A percentile compares a stretch with the other conserved stretches of the same genome.
Evolutionary conservation across 495 filamentous ascomycete species (phyloP).

Genomic region (Halenospora varia): DNA sequence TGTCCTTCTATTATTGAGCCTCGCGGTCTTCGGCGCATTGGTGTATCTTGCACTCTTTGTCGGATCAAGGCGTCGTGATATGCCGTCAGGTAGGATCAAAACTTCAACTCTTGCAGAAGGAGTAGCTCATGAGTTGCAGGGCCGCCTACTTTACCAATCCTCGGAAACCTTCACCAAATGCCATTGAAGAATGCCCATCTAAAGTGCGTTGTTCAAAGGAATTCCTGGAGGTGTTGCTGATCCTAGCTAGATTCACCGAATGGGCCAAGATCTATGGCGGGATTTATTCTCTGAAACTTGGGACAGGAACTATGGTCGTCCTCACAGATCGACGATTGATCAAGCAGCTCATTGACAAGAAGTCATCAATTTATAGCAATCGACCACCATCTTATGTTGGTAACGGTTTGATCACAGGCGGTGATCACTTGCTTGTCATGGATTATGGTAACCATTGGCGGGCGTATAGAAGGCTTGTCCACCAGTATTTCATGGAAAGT

Average conservation of each 20-base stretch:
- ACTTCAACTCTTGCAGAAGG: too few relatives aligned
- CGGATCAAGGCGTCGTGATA: too few relatives aligned
- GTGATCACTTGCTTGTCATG: conserved; percentile 42
- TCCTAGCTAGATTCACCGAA: conserved; percentile 34
- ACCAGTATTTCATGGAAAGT: conserved; percentile 37
- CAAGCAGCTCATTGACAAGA: conserved; percentile 42
- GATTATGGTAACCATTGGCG: conserved; percentile 38
- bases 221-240: background rate
- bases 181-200: conserved; percentile 29
- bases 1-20: too few relatives aligned
- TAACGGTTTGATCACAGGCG: conserved; percentile 32
- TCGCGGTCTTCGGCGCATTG: too few relatives aligned
- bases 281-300: conserved; percentile 41
- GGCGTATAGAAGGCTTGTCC: conserved; percentile 36
- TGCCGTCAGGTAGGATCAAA: too few relatives aligned
- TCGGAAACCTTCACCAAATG: conserved; percentile 39
- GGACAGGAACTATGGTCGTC: conserved; percentile 33
- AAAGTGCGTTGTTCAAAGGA: conserved; percentile 21
- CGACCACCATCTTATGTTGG: conserved; percentile 43
- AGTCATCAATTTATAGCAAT: conserved; percentile 37
- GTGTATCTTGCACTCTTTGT: too few relatives aligned
- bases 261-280: conserved; percentile 42
- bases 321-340: conserved; percentile 33
- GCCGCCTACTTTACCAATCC: conserved; percentile 36
- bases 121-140: too few relatives aligned